Conservation (phyloP, 495 filamentous ascomycete genomes). For the Talaromyces nanjingensis region DNA sequence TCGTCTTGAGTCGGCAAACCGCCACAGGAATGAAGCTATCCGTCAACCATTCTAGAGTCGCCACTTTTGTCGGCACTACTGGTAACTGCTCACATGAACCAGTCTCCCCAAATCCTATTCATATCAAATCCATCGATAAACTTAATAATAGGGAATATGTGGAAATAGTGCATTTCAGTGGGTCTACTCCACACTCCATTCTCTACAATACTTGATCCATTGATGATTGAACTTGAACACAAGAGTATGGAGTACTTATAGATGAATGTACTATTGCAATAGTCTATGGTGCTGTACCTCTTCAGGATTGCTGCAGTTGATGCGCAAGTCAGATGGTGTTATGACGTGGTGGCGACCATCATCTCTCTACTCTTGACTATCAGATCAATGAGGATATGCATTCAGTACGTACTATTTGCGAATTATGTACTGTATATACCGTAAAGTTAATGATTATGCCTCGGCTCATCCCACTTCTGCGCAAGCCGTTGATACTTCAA, state of each 20-base stretch:
- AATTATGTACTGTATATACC: background rate
- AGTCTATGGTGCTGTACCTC: background rate
- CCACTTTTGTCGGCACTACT: background rate
- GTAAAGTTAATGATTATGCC: conserved; percentile 42
- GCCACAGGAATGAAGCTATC: background rate
- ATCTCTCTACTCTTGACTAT: background rate
- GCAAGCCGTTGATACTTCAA: conserved; percentile 47
- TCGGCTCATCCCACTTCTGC: conserved; percentile 33
- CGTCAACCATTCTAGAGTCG: background rate
- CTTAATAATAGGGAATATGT: background rate
- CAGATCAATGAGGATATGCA: background rate
- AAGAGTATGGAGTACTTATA: background rate
- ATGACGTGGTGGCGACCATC: background rate
- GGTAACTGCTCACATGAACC: background rate
- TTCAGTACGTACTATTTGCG: background rate
- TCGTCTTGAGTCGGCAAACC: background rate
- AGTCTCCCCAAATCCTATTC: background rate
- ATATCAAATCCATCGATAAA: background rate
- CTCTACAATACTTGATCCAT: background rate
- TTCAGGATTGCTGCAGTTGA: background rate
- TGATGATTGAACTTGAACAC: too few species aligned
- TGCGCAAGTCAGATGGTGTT: background rate
- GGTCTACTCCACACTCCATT: background rate
- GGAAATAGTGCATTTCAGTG: background rate
- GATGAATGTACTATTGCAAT: background rate